A percentile compares a stretch with the other conserved stretches of the same genome.
These are phyloP conservation scores for Solanum corneliomulleri DNA, from an alignment of 257 asterid species.

Conservation along the genomic window DNA sequence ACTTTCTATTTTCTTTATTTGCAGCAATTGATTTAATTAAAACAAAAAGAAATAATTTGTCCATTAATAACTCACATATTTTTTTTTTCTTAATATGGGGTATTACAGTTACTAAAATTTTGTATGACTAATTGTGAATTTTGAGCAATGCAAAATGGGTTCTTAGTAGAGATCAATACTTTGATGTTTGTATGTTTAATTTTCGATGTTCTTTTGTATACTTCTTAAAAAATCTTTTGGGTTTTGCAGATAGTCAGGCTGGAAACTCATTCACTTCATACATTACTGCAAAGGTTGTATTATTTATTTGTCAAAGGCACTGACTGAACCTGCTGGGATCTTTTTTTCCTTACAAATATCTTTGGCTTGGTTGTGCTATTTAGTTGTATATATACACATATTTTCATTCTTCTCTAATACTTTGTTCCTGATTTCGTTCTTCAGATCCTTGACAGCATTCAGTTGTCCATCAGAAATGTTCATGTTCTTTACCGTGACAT, in stretches of 20 bases:
- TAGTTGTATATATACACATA: not conserved
- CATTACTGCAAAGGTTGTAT: conserved; percentile 80
- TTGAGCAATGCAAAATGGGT: too few species aligned
- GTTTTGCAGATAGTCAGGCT: conserved; percentile 71
- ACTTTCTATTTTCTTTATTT: too few species aligned
- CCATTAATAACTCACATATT: too few species aligned
- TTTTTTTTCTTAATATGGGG: too few species aligned
- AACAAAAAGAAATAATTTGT: too few species aligned
- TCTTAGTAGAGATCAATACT: not conserved
- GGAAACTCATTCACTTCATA: conserved; percentile 82
- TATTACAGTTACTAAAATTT: too few species aligned
- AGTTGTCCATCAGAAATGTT: conserved; percentile 76
- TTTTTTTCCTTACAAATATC: not conserved
- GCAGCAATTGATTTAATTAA: too few species aligned
- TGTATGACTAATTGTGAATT: too few species aligned
- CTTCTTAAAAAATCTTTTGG: not conserved
- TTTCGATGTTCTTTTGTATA: not conserved
- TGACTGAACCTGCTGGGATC: not conserved
- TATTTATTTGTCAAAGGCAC: conserved; percentile 1
- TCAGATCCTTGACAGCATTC: conserved; percentile 94
- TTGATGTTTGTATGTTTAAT: not conserved
- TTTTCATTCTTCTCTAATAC: not conserved
- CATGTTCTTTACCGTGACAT: conserved; percentile 58
- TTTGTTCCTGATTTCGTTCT: conserved; percentile 4
- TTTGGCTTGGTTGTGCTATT: not conserved